A percentile compares a stretch with the other conserved stretches of the same genome.
Evolutionary conservation across 2,329 filamentous ascomycete species (phyloP).

Genomic region (Metarhizium robertsii): DNA sequence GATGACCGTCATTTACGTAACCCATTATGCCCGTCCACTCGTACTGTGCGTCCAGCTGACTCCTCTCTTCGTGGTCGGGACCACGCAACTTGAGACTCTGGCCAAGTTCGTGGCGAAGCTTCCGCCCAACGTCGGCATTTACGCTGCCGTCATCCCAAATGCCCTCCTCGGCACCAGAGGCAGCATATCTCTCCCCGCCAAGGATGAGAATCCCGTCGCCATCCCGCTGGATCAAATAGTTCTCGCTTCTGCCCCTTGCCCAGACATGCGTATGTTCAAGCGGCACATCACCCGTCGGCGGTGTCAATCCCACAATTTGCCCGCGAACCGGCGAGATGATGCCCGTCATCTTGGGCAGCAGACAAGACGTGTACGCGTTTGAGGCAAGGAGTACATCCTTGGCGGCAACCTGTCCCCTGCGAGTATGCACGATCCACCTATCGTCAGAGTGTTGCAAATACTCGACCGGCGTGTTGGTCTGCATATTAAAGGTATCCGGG

Average conservation of each 20-base stretch:
- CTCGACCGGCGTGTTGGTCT: constrained; percentile 61
- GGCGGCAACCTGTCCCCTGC: constrained; percentile 56
- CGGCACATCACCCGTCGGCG: constrained; percentile 31
- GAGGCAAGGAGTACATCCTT: constrained; percentile 65
- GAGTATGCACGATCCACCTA: constrained; percentile 56
- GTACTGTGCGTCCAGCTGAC: constrained; percentile 41
- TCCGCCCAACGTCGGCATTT: constrained; percentile 44
- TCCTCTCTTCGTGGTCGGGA: constrained; percentile 24
- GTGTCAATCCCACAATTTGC: constrained; percentile 58
- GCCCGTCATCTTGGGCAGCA: constrained; percentile 59
- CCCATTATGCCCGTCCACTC: constrained; percentile 81
- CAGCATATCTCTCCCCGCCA: constrained; percentile 58
- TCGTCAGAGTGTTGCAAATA: constrained; percentile 28
- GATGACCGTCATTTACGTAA: constrained; percentile 55
- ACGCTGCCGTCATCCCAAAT: constrained; percentile 50
- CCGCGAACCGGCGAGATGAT: constrained; percentile 71
- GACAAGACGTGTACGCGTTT: constrained; percentile 73
- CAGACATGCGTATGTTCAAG: constrained; percentile 57
- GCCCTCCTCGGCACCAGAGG: constrained; percentile 36
- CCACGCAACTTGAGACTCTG: constrained; percentile 31
- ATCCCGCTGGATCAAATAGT: constrained; percentile 67
- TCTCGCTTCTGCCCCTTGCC: constrained; percentile 45
- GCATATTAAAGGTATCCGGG: constrained; percentile 53
- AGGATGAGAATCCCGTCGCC: constrained; percentile 52
- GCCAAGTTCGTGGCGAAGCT: constrained; percentile 39